Evolutionary conservation across 306 rosid genomes (phyloP), one percentile per base, ranked within the genome.

Genomic region (Castanea sativa): DNA sequence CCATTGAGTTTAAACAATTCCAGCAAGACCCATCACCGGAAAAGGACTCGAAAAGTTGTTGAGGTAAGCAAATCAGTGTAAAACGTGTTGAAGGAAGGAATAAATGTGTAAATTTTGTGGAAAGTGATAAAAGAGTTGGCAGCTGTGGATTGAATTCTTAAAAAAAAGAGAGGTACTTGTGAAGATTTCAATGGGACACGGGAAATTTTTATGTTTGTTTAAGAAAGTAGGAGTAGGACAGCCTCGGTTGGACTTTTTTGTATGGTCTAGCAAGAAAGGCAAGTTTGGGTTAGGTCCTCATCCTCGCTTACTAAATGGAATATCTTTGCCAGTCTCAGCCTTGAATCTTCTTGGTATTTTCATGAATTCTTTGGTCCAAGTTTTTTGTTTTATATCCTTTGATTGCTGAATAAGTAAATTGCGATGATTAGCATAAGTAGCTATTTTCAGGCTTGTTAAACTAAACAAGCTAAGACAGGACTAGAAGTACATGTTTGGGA

Each of bases 221-320:
- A 56, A 52, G 74, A 57, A 78, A 32, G 83, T 13, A 7, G 21
- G 53, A 73, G 49, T 14, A 64, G 59, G 86, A 78, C 60, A 79
- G 83, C 80, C 80, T 20, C 45, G 18, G 73, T 79, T 80, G 90
- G 90, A 88, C 86, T 81, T 86, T 84, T 82, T 63, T 32, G 55
- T 45, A 21, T 78, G 79, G 69, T 75, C 29, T 73, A 29, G 81
- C 63, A 23, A 15, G 10, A 29, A 27, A 58, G 71, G 61, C 76
- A n/a, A 70, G 38, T 33, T 78, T 14, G 45, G 77, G 81, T 14
- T 14, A 45, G 77, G 83, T 14, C 60, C 69, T 55, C 80, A 8
- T 58, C 13, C 33, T 35, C 43, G 20, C 71, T 19, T 33, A 18
- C 51, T 10, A 6, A 6, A 49, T 13, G 51, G n/a, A 33, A 67